Base-by-base conservation (phyloP, 225 moss, liverwort and hornwort species). In the Sphagnum tenellum region DNA sequence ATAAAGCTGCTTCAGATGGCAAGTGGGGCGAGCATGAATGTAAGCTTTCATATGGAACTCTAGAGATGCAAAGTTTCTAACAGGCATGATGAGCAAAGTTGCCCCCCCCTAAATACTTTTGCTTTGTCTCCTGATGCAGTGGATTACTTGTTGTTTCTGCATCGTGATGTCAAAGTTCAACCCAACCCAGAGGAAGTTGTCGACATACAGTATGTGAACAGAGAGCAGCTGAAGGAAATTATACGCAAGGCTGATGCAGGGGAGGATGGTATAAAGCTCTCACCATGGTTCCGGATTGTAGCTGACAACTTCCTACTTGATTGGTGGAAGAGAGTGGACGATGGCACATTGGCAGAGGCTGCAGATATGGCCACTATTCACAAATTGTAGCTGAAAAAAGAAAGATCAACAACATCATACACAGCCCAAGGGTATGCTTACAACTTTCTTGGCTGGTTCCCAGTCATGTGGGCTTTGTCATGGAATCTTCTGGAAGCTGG, bases 11-110 rank as follows among this genome's bases (percentile, higher is more conserved):
- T 44, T 98, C 96, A 12, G 89, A 98, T 76, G 90, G 90, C 59
- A 93, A 98, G 69, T 93, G 93, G 96, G 96, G 96, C 75, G 96
- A 98, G 67, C 96, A 98, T 75, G 96, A 98, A 87, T 51, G 96
- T 96, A 78, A 5, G 77, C 74, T 57, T 55, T 2, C 29, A 29
- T 1, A 29, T 29, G 29, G 29, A 29, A 29, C 29, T 29, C 29
- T 29, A 29, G 29, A 29, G 29, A 29, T 29, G 29, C 29, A 29
- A 29, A 29, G 29, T 29, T 29, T 29, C 29, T 29, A 29, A 29
- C 29, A 29, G 29, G 29, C 29, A 29, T 29, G 29, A 29, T 29
- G 29, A 29, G 29, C 29, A 29, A 29, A 29, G 29, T 29, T 29
- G 29, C 29, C 29, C 29, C 29, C 29, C 29, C 29, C 29, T 29